Conservation (phyloP, 2,329 filamentous ascomycete genomes). For the Xylariales sp. region DNA sequence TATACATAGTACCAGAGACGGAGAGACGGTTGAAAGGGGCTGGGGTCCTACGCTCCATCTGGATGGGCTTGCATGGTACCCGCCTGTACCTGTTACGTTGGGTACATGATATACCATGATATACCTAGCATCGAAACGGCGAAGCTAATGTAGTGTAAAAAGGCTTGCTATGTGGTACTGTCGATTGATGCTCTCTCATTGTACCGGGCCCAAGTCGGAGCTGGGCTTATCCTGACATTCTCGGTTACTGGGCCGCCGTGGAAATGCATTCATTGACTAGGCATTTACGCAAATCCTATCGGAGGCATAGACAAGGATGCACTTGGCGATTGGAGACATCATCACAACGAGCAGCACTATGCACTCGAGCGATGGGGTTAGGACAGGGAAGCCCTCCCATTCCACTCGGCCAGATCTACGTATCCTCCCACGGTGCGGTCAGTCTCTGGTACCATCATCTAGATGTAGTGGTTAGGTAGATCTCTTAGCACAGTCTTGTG, state of each 20-base stretch:
- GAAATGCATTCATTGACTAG: background rate
- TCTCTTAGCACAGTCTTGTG: no score
- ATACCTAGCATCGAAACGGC: slow-evolving; percentile 4
- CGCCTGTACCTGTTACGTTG: slow-evolving; percentile 23
- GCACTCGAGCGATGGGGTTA: background rate
- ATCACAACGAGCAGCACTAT: background rate
- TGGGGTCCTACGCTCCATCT: slow-evolving; percentile 20
- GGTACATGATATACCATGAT: slow-evolving; percentile 27
- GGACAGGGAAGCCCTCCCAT: slow-evolving; percentile 7
- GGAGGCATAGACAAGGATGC: slow-evolving; percentile 12
- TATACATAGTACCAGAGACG: background rate
- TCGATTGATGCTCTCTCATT: background rate
- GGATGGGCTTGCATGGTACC: slow-evolving; percentile 34
- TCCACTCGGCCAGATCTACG: slow-evolving; percentile 9
- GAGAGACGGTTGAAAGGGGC: background rate
- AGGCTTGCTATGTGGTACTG: background rate
- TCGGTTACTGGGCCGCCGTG: background rate
- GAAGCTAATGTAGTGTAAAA: background rate
- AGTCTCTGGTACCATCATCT: background rate
- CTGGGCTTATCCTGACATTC: background rate
- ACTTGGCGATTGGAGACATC: slow-evolving; percentile 14
- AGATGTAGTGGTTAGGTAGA: no score
- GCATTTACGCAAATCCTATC: slow-evolving; percentile 20
- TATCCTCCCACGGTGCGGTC: background rate
- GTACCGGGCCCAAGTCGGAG: slow-evolving; percentile 4